Conservation (phyloP, 352 stramenopile genomes). For the Pythium aristosporum region DNA sequence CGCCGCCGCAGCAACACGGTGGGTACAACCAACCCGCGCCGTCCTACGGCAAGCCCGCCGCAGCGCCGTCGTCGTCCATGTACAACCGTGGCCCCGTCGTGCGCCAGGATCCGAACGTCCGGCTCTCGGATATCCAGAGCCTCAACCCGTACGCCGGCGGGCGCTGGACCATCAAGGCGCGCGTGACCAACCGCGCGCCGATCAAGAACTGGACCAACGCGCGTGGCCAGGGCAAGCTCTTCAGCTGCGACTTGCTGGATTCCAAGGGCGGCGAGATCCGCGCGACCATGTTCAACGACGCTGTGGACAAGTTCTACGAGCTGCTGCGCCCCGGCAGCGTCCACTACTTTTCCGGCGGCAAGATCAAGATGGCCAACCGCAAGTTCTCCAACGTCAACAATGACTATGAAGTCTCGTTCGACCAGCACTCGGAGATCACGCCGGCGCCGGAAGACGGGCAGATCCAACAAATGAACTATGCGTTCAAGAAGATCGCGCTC, state of each 20-base stretch:
- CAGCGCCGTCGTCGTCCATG: slow-evolving; percentile 36
- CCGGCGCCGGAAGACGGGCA: slow-evolving; percentile 83
- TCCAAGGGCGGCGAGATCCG: slow-evolving; percentile 94
- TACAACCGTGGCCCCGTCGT: slow-evolving; percentile 76
- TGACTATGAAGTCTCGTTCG: slow-evolving; percentile 98
- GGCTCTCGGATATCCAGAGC: slow-evolving; percentile 81
- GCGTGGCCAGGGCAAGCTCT: slow-evolving; percentile 95
- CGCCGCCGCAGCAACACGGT: slow-evolving; percentile 16
- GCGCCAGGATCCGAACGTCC: slow-evolving; percentile 79
- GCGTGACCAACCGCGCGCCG: slow-evolving; percentile 91
- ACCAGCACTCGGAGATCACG: slow-evolving; percentile 94
- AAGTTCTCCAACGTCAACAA: slow-evolving; percentile 97
- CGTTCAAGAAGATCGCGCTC: slow-evolving; percentile 93
- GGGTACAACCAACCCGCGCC: slow-evolving; percentile 29
- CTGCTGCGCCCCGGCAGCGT: slow-evolving; percentile 85
- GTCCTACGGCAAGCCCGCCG: slow-evolving; percentile 13
- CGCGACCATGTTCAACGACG: slow-evolving; percentile 99
- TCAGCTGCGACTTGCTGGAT: slow-evolving; percentile 96
- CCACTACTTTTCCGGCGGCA: slow-evolving; percentile 94
- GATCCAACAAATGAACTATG: slow-evolving; percentile 91
- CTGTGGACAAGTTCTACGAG: slow-evolving; percentile 96
- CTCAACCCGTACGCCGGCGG: slow-evolving; percentile 94
- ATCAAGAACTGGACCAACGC: slow-evolving; percentile 97
- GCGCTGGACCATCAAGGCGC: slow-evolving; percentile 96
- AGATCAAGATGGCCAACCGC: slow-evolving; percentile 97